Conservation (phyloP, 805 yeast genomes). For the Kuraishia piskuri region DNA sequence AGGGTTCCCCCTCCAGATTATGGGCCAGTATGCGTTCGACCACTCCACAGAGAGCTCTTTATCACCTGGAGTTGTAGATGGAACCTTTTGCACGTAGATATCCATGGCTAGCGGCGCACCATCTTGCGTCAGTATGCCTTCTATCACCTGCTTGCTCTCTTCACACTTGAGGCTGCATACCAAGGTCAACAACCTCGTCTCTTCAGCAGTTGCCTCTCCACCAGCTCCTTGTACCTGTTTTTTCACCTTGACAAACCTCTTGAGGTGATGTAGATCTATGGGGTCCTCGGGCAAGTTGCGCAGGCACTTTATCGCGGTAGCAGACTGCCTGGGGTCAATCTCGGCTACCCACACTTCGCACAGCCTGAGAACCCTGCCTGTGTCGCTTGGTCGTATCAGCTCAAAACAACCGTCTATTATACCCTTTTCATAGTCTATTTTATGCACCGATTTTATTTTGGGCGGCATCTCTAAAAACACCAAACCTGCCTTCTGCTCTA, state of each 20-base stretch:
- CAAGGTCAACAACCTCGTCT: not conserved
- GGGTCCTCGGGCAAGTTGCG: conserved; percentile 17
- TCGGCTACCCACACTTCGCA: conserved; percentile 34
- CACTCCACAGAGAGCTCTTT: conserved; percentile 60
- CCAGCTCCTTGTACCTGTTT: conserved; percentile 42
- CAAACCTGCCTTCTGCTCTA: no score
- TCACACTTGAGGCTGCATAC: conserved; percentile 5
- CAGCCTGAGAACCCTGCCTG: conserved; percentile 19
- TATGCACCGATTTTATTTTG: conserved; percentile 2
- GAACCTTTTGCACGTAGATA: conserved; percentile 28
- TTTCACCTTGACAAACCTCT: conserved; percentile 38
- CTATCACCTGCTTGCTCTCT: not conserved
- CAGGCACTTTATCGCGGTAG: conserved; percentile 16
- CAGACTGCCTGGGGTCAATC: conserved; percentile 26
- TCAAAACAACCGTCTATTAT: conserved; percentile 28
- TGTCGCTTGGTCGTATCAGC: conserved; percentile 26
- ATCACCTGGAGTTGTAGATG: conserved; percentile 57
- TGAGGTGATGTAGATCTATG: conserved; percentile 32
- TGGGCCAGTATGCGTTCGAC: conserved; percentile 74
- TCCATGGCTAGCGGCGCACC: not conserved
- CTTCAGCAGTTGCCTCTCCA: conserved; percentile 4
- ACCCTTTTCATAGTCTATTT: conserved; percentile 34
- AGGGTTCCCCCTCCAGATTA: conserved; percentile 92
- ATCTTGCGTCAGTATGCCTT: not conserved
- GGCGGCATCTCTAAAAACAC: no score